Evolutionary conservation across 371 early-diverging fungal genomes (phyloP).

Genomic region (Rhizopus sp.): DNA sequence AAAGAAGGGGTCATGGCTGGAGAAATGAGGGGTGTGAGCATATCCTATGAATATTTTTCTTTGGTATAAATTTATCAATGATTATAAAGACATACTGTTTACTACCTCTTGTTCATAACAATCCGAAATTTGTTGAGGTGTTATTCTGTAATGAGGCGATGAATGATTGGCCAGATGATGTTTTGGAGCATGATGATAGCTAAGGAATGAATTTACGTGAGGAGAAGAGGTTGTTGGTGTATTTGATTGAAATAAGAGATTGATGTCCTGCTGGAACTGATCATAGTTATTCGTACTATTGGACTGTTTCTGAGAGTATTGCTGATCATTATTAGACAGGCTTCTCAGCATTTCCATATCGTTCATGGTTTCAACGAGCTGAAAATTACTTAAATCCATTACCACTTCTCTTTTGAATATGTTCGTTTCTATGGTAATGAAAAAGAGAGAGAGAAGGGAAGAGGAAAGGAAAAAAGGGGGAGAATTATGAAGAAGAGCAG

Average conservation of each 20-base stretch:
- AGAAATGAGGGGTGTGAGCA: constrained; percentile 63
- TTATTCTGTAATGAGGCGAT: constrained; percentile 12
- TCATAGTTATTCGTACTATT: constrained; percentile 7
- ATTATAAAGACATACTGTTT: background rate
- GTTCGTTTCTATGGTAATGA: background rate
- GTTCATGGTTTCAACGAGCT: constrained; percentile 23
- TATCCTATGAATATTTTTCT: constrained; percentile 25
- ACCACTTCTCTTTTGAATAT: background rate
- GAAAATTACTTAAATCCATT: constrained; percentile 29
- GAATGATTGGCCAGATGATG: background rate
- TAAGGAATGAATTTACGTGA: constrained; percentile 10
- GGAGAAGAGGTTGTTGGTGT: constrained; percentile 1
- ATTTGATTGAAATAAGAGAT: constrained; percentile 16
- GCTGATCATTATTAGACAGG: constrained; percentile 10
- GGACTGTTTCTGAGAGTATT: background rate
- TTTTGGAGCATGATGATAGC: constrained; percentile 8
- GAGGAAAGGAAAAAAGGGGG: background rate
- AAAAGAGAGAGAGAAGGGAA: background rate
- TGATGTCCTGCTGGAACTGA: constrained; percentile 20
- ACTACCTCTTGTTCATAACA: constrained; percentile 3
- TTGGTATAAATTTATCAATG: background rate
- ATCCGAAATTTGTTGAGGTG: constrained; percentile 1
- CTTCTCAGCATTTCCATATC: constrained; percentile 28
- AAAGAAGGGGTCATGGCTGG: constrained; percentile 67
- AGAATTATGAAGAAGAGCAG: background rate